phyloP scores from a whole-genome alignment of 1,139 yeast species.

The Suhomyces coccinellae region DNA sequence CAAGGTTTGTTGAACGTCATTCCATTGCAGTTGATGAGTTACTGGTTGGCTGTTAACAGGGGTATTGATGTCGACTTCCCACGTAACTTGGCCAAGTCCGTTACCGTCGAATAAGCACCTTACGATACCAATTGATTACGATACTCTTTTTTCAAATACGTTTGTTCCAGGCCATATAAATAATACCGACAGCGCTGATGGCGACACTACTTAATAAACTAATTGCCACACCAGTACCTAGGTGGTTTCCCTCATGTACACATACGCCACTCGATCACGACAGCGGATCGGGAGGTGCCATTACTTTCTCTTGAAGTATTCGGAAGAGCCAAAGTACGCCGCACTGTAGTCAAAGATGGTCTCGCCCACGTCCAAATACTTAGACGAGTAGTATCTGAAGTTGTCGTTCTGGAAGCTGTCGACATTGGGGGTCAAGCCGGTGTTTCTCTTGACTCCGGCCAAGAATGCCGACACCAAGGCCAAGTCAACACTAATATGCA shows the following conservation, averaged over 20 bases:
- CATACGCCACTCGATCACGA: background rate
- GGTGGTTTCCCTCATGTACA: background rate
- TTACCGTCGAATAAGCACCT: conserved; percentile 74
- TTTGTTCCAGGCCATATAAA: conserved; percentile 5
- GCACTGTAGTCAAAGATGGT: conserved; percentile 72
- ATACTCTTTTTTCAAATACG: conserved; percentile 7
- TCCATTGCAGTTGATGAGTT: conserved; percentile 94
- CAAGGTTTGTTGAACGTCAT: conserved; percentile 95
- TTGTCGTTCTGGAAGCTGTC: conserved; percentile 44
- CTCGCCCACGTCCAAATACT: conserved; percentile 85
- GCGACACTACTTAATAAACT: conserved; percentile 9
- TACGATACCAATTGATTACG: conserved; percentile 7
- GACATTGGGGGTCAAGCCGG: conserved; percentile 65
- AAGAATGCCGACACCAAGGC: conserved; percentile 77
- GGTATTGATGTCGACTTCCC: conserved; percentile 99
- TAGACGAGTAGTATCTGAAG: conserved; percentile 56
- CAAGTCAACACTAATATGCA: conserved; percentile 74
- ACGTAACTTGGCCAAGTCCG: conserved; percentile 96
- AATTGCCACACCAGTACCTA: conserved; percentile 1
- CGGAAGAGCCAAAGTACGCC: conserved; percentile 69
- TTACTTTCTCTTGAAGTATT: conserved; percentile 66
- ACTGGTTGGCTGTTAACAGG: conserved; percentile 94
- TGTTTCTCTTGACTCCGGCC: conserved; percentile 86
- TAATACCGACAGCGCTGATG: conserved; percentile 1
- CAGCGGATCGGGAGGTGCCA: background rate